Evolutionary conservation across 306 rosid species (phyloP).

Genomic region (Fragaria iinumae): DNA sequence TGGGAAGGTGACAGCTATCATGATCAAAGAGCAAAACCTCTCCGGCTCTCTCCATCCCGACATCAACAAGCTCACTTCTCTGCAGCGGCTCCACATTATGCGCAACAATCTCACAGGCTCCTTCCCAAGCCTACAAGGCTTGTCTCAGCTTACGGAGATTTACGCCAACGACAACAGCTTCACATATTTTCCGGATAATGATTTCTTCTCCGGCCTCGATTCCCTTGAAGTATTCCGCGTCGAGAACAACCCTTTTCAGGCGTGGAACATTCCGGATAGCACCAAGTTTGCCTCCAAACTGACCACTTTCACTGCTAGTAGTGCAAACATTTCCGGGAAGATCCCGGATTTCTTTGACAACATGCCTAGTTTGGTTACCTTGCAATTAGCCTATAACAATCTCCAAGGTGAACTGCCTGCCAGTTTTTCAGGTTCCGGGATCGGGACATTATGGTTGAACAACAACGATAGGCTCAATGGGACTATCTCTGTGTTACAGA

Average conservation of each 20-base stretch:
- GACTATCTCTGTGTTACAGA: slow-evolving; percentile 47
- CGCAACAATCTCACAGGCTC: slow-evolving; percentile 48
- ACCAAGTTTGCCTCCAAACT: slow-evolving; percentile 35
- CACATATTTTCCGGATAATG: slow-evolving; percentile 35
- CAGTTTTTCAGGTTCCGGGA: slow-evolving; percentile 38
- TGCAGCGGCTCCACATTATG: slow-evolving; percentile 53
- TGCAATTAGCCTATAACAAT: slow-evolving; percentile 48
- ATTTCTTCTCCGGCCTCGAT: slow-evolving; percentile 51
- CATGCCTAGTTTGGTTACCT: slow-evolving; percentile 39
- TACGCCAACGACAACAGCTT: slow-evolving; percentile 52
- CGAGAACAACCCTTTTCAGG: slow-evolving; percentile 44
- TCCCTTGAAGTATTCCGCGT: slow-evolving; percentile 36
- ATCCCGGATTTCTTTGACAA: slow-evolving; percentile 56
- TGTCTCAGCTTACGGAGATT: slow-evolving; percentile 32
- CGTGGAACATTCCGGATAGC: slow-evolving; percentile 55
- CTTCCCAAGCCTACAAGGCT: slow-evolving; percentile 53
- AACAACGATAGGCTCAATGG: slow-evolving; percentile 61
- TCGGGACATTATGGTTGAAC: slow-evolving; percentile 50
- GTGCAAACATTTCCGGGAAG: slow-evolving; percentile 39
- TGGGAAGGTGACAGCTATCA: slow-evolving; percentile 43
- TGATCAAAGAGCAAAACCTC: slow-evolving; percentile 52
- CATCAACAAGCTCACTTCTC: slow-evolving; percentile 32
- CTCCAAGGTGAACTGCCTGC: slow-evolving; percentile 63
- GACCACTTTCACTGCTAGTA: slow-evolving; percentile 38
- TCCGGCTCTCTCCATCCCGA: slow-evolving; percentile 57